Base-by-base conservation (phyloP, 495 filamentous ascomycete genomes). In the Corynascus novoguineensis region DNA sequence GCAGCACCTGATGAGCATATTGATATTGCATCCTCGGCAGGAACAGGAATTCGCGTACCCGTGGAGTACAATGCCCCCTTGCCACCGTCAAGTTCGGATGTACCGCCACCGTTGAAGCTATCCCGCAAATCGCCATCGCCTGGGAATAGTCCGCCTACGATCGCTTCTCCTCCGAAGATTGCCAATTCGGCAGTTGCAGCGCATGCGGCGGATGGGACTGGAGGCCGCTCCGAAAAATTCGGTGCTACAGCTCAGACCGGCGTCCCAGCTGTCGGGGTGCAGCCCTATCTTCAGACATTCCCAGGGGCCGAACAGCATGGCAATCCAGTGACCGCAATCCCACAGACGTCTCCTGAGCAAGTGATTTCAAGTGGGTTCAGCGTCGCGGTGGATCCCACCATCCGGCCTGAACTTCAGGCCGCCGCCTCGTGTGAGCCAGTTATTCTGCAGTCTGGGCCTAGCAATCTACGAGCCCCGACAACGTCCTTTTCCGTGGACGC, bases 101-200 rank as follows among this genome's bases (percentile, higher is more conserved):
- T 67, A 11, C 58, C 61, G 17, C 28, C 34, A 31, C 66, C 66
- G 12, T 24, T 65, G 35, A 69, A 57, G 1, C 44, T 65, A 14
- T 44, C 44, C 46, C 64, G 60, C 41, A 64, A 58, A 17, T 25
- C 57, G 10, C 35, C 57, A 28, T 25, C 55, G 14, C 24, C 37
- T 12, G 31, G 46, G 27, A 58, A 25, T 53, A 45, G 19, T 15
- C 5, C 40, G 9, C 51, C 40, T 3, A 24, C 25, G 6, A 14
- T 25, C n/a, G 44, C 27, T n/a, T 8, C 44, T n/a, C 4, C 31
- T 1, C 17, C 40, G 7, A 24, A 15, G 25, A 2, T 25, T 11
- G 27, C 25, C 45, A 41, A n/a, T 22, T 19, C 45, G 1, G 14
- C 4, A 3, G 1, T 12, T 48, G 32, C 38, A 35, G 3, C 32